Conservation (phyloP, 1,284 basidiomycete species). For the Ustilago nuda region DNA sequence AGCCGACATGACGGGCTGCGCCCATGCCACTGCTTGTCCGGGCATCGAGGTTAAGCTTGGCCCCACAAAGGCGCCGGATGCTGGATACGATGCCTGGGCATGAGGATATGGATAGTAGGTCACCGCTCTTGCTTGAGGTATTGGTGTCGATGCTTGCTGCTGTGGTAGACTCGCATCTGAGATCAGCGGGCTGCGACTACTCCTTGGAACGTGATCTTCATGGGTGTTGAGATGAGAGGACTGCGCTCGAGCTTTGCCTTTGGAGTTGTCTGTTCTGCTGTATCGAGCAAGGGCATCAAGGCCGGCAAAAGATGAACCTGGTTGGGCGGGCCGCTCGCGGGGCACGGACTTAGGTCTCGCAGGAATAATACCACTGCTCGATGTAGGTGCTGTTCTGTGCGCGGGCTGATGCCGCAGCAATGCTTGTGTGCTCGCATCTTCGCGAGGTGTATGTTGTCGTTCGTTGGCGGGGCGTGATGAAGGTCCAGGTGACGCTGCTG, state of each 20-base stretch:
- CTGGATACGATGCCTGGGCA: constrained; percentile 15
- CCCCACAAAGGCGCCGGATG: constrained; percentile 8
- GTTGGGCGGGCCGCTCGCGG: constrained; percentile 4
- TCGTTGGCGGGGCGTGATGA: constrained; percentile 3
- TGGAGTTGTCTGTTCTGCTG: constrained; percentile 9
- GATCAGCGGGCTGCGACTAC: background rate
- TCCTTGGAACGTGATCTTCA: background rate
- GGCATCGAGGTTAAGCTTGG: constrained; percentile 18
- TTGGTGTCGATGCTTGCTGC: background rate
- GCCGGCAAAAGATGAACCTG: constrained; percentile 5
- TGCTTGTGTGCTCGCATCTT: constrained; percentile 3
- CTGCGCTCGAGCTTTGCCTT: constrained; percentile 31
- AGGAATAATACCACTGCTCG: background rate
- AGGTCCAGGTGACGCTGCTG: background rate
- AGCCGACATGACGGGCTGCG: constrained; percentile 29
- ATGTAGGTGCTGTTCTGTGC: background rate
- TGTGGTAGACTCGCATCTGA: background rate
- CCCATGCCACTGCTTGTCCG: constrained; percentile 28
- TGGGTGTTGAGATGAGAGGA: background rate
- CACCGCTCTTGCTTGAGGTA: constrained; percentile 7
- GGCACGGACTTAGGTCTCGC: background rate
- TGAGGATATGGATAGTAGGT: constrained; percentile 32
- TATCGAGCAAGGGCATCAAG: constrained; percentile 27
- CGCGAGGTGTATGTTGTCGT: background rate
- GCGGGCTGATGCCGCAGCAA: constrained; percentile 2